Conservation (phyloP, 345 rosid species). For the rapeseed (Brassica napus) region DNA sequence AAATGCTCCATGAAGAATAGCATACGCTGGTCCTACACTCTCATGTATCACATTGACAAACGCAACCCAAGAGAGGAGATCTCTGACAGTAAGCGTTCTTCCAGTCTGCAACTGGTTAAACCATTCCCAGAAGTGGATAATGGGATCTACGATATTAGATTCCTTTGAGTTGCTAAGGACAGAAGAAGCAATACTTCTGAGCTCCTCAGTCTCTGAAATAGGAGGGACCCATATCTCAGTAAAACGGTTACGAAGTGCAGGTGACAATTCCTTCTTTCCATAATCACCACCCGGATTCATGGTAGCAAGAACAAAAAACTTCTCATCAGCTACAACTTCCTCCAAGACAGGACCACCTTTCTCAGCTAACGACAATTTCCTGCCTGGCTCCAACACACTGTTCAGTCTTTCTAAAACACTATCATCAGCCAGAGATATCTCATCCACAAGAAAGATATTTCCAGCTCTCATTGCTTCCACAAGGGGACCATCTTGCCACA, state of each 20-base stretch:
- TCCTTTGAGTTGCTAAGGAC: slow-evolving; percentile 51
- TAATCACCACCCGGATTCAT: slow-evolving; percentile 99
- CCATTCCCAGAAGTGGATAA: slow-evolving; percentile 87
- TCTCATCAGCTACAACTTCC: slow-evolving; percentile 64
- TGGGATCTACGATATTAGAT: slow-evolving; percentile 53
- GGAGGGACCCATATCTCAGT: slow-evolving; percentile 98
- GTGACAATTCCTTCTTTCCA: slow-evolving; percentile 97
- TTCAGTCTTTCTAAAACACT: slow-evolving; percentile 91
- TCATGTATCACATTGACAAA: slow-evolving; percentile 59
- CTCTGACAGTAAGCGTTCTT: slow-evolving; percentile 85
- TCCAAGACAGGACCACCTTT: slow-evolving; percentile 86
- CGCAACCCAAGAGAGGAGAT: slow-evolving; percentile 86
- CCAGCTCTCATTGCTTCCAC: slow-evolving; percentile 92
- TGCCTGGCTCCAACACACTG: slow-evolving; percentile 91
- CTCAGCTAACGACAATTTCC: slow-evolving; percentile 90
- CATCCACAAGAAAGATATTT: slow-evolving; percentile 84
- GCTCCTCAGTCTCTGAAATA: slow-evolving; percentile 64
- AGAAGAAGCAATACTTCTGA: slow-evolving; percentile 63
- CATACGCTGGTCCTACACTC: slow-evolving; percentile 58
- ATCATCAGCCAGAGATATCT: slow-evolving; percentile 98
- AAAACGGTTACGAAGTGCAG: slow-evolving; percentile 94
- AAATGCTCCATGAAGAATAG: slow-evolving; percentile 84
- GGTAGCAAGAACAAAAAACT: slow-evolving; percentile 84
- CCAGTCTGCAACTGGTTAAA: slow-evolving; percentile 72
- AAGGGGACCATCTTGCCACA: slow-evolving; percentile 98